Evolutionary conservation across 768 basidiomycete genomes (phyloP).

Genomic region (Russula abietina): DNA sequence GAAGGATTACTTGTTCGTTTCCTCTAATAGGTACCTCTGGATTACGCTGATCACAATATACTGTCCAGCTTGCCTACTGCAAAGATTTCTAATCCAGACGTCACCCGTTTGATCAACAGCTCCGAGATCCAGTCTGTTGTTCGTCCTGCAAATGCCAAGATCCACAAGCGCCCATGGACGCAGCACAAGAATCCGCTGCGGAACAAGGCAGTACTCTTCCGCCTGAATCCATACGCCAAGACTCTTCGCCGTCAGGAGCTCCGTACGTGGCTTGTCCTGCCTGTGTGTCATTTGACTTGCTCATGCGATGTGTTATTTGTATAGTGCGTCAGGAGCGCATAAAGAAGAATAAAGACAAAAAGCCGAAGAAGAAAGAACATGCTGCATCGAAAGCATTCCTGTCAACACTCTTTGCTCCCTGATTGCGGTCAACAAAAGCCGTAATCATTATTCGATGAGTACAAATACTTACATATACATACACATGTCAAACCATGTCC

Average conservation of each 20-base stretch:
- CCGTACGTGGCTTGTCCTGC: constrained; percentile 45
- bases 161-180: constrained; percentile 91
- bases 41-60: not conserved
- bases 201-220: constrained; percentile 93
- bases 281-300: not conserved
- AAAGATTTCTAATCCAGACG: constrained; percentile 96
- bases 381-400: constrained; percentile 81
- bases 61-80: constrained; percentile 74
- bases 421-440: constrained; percentile 30
- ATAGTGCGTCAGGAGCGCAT: constrained; percentile 76
- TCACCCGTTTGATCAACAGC: constrained; percentile 97
- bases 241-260: constrained; percentile 84
- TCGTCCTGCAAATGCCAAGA: constrained; percentile 79
- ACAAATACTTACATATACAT: constrained; percentile 10
- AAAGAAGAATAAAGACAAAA: constrained; percentile 52
- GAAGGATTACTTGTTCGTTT: constrained; percentile 77
- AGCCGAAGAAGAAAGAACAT: constrained; percentile 56
- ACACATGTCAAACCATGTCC: constrained; percentile 11
- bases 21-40: constrained; percentile 1
- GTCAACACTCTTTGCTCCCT: constrained; percentile 79
- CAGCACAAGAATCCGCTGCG: constrained; percentile 98
- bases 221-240: constrained; percentile 98
- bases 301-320: constrained; percentile 12
- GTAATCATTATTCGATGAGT: constrained; percentile 6
- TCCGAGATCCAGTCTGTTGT: constrained; percentile 96